These are phyloP conservation scores for Aquilaria yunnanensis DNA, from an alignment of 345 rosid genomes.

Conservation along the genomic window DNA sequence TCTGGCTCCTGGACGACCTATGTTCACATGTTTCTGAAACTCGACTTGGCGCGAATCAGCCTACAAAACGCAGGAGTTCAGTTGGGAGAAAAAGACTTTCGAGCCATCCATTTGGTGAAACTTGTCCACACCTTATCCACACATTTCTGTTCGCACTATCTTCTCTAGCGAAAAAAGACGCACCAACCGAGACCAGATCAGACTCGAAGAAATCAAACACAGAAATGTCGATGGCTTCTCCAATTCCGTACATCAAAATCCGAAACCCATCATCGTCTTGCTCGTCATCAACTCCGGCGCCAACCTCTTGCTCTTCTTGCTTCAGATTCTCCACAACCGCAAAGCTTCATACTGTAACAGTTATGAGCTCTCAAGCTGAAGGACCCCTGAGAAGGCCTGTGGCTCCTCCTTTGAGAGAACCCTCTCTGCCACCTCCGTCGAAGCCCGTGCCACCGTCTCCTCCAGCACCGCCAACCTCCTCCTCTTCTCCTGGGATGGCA, in stretches of 20 bases:
- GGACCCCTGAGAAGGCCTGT: conserved; percentile 89
- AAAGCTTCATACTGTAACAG: conserved; percentile 31
- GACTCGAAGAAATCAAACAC: conserved; percentile 3
- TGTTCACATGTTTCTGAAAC: neutral
- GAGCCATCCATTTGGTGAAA: conserved; percentile 12
- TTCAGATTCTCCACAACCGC: conserved; percentile 36
- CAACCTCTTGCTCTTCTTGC: conserved; percentile 27
- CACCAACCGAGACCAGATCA: neutral
- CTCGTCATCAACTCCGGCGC: conserved; percentile 30
- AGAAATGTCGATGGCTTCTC: conserved; percentile 57
- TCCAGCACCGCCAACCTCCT: conserved; percentile 20
- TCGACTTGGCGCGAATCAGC: too few species aligned
- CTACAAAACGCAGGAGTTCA: too few species aligned
- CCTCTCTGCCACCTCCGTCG: conserved; percentile 39
- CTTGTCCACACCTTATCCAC: conserved; percentile 50
- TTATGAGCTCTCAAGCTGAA: conserved; percentile 67
- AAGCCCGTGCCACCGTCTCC: conserved; percentile 18
- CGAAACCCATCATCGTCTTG: conserved; percentile 41
- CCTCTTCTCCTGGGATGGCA: conserved; percentile 19
- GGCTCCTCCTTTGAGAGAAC: conserved; percentile 53
- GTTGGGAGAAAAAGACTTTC: too few species aligned
- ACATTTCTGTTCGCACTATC: conserved; percentile 8
- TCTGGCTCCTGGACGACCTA: neutral
- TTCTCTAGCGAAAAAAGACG: neutral
- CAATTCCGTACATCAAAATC: conserved; percentile 56